A percentile compares a stretch with the other conserved stretches of the same genome.
phyloP scores from a whole-genome alignment of 176 grass and related monocot species.

The Otatea glauca region DNA sequence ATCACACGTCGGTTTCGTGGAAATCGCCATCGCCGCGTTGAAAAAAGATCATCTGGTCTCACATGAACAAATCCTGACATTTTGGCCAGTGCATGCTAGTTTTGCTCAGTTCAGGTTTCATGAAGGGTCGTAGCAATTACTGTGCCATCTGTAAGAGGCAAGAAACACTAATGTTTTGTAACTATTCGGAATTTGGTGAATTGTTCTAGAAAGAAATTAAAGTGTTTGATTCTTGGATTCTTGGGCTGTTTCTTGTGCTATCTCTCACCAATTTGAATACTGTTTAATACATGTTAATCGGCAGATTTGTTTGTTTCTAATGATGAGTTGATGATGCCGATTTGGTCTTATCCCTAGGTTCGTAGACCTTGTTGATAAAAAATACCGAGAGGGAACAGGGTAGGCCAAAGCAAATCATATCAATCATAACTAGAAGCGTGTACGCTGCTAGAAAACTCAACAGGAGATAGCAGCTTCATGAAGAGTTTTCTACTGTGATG shows the following conservation, averaged over 20 bases:
- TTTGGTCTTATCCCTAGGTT: background rate
- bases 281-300: background rate
- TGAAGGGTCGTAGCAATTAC: background rate
- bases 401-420: background rate
- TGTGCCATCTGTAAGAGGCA: background rate
- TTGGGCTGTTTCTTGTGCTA: background rate
- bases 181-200: background rate
- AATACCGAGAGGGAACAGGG: background rate
- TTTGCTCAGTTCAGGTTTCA: too few species aligned
- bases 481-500: background rate
- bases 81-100: too few species aligned
- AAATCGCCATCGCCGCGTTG: background rate
- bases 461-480: background rate
- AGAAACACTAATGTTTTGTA: background rate
- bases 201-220: background rate
- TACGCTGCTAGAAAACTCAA: too few species aligned
- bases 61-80: too few species aligned
- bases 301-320: background rate
- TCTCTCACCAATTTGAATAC: background rate
- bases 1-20: background rate
- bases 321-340: background rate
- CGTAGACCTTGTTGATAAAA: background rate
- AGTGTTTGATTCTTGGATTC: background rate
- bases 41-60: too few species aligned
- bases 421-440: background rate